phyloP scores from a whole-genome alignment of 176 grass and related monocot species.

The Triticum turgidum region DNA sequence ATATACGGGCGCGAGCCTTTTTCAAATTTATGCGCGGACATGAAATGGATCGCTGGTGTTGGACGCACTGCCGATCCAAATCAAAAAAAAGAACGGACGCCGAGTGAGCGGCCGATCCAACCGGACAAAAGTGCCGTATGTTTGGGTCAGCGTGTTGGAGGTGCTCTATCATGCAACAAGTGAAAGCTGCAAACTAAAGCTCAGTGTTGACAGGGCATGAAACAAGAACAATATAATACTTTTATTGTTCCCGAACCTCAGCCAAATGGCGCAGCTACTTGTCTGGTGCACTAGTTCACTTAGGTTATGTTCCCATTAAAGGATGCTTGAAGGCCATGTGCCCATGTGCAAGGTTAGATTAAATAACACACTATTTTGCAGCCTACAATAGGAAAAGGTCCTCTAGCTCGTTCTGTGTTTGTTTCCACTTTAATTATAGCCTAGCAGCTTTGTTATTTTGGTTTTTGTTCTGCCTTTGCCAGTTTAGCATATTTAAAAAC shows the following conservation, averaged over 20 bases:
- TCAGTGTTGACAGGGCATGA: not conserved
- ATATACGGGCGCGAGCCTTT: no score
- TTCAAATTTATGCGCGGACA: no score
- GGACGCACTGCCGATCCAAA: no score
- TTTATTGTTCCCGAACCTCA: not conserved
- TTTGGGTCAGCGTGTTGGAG: no score
- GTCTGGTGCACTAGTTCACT: constrained; percentile 8
- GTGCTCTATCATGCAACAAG: not conserved
- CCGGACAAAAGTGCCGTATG: no score
- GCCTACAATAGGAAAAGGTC: constrained; percentile 30
- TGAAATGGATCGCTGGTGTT: no score
- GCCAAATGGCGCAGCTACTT: constrained; percentile 7
- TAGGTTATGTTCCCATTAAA: constrained; percentile 6
- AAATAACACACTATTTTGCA: constrained; percentile 16
- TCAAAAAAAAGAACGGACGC: no score
- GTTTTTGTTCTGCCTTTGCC: constrained; percentile 37
- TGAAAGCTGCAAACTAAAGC: not conserved
- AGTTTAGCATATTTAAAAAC: constrained; percentile 42
- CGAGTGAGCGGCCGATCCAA: no score
- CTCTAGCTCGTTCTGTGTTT: constrained; percentile 33
- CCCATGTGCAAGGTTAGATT: constrained; percentile 19
- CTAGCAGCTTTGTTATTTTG: constrained; percentile 48
- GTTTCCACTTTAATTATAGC: constrained; percentile 49
- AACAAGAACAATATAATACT: not conserved
- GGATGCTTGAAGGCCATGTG: constrained; percentile 39